Percentiles rank a stretch among this genome's conserved stretches.
phyloP scores from a whole-genome alignment of 2,329 filamentous ascomycete species.

The Colletotrichum musicola region DNA sequence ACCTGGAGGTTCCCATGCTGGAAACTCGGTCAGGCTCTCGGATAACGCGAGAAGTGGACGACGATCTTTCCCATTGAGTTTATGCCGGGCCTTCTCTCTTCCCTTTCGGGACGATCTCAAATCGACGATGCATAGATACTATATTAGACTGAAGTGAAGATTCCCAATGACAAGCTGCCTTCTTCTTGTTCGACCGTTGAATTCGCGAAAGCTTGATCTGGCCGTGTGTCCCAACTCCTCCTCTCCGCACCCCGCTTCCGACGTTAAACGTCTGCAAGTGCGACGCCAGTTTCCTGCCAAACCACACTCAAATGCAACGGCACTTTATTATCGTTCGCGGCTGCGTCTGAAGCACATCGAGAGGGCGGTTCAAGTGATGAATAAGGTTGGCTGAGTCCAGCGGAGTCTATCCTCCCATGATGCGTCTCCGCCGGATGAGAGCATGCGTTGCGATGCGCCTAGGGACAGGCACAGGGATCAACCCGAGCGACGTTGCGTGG shows the following conservation, averaged over 20 bases:
- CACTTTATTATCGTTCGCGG: not conserved
- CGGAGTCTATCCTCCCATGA: not conserved
- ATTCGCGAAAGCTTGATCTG: too few species aligned
- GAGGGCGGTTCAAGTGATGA: not conserved
- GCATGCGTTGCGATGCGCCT: constrained; percentile 1
- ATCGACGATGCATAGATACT: not conserved
- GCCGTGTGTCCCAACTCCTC: too few species aligned
- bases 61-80: constrained; percentile 13
- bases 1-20: constrained; percentile 26
- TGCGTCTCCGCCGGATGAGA: not conserved
- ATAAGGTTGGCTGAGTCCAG: not conserved
- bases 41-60: constrained; percentile 18
- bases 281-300: constrained; percentile 6
- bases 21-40: constrained; percentile 34
- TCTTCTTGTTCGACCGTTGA: too few species aligned
- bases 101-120: constrained; percentile 7
- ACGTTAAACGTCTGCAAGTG: constrained; percentile 8
- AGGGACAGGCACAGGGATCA: not conserved
- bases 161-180: not conserved
- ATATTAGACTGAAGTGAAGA: too few species aligned
- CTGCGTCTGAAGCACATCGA: not conserved
- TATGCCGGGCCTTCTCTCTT: not conserved
- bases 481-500: not conserved
- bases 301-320: not conserved
- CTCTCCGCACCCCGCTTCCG: not conserved